phyloP scores from a whole-genome alignment of 2,329 filamentous ascomycete species.

The Capronia americana region DNA sequence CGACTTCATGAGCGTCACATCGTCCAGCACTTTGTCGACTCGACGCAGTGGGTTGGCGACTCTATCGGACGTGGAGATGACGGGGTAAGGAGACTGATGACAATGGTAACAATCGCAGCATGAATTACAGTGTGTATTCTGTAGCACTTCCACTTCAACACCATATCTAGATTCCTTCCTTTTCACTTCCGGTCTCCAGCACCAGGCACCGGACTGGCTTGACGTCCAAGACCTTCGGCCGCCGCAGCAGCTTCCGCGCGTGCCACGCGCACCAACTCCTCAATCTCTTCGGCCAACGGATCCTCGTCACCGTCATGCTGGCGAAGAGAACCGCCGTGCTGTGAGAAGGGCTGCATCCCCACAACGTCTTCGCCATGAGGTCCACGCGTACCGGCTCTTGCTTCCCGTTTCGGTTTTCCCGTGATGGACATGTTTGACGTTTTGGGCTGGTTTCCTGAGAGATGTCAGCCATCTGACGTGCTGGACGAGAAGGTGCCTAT shows the following conservation, averaged over 20 bases:
- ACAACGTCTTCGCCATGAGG: slow-evolving; percentile 2
- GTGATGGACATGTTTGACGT: slow-evolving; percentile 2
- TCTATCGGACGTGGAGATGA: slow-evolving; percentile 3
- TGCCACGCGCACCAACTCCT: not conserved
- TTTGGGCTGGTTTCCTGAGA: not conserved
- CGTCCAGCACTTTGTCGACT: not conserved
- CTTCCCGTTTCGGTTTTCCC: not conserved
- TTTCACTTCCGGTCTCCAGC: not conserved
- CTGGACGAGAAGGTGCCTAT: not conserved
- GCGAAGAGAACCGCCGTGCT: not conserved
- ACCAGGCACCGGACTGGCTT: not conserved
- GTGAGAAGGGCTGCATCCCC: not conserved
- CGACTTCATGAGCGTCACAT: not conserved
- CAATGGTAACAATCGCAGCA: not conserved
- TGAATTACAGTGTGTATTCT: not conserved
- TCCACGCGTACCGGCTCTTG: not conserved
- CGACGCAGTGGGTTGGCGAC: not conserved
- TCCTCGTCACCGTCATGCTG: not conserved
- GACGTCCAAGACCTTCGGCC: not conserved
- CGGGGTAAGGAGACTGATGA: not conserved
- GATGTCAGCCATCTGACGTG: too few relatives aligned
- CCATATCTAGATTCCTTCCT: not conserved
- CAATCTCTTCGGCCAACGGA: not conserved
- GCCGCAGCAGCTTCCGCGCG: not conserved
- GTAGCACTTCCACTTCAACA: not conserved